Percentiles rank a stretch among this genome's conserved stretches.
phyloP scores from a whole-genome alignment of 108 stramenopile species.

The Parietichytrium sp. region DNA sequence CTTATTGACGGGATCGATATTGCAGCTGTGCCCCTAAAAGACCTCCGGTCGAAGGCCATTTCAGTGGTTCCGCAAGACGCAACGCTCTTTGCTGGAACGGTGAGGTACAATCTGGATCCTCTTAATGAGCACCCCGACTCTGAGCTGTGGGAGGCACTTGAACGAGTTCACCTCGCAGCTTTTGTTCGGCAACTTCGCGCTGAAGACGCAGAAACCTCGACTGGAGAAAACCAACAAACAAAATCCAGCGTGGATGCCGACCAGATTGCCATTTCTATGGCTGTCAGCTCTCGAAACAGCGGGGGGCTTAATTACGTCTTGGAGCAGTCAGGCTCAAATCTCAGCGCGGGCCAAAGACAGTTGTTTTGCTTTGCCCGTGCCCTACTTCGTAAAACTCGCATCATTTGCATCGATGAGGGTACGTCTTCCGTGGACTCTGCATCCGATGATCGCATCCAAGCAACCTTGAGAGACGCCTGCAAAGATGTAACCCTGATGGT shows the following conservation, averaged over 20 bases:
- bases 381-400: conserved; percentile 79
- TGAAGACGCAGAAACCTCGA: not conserved
- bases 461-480: conserved; percentile 82
- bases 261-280: no score
- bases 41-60: not conserved
- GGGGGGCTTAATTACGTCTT: conserved; percentile 69
- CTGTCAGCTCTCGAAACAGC: no score
- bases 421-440: conserved; percentile 81
- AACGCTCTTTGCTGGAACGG: conserved; percentile 40
- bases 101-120: conserved; percentile 49
- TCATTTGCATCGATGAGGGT: conserved; percentile 90
- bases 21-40: not conserved
- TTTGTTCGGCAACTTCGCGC: not conserved
- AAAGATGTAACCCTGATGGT: conserved; percentile 83
- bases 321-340: conserved; percentile 83
- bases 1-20: conserved; percentile 38
- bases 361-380: conserved; percentile 90
- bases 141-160: conserved; percentile 41
- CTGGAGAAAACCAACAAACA: not conserved
- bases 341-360: conserved; percentile 85
- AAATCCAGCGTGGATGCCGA: no score
- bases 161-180: conserved; percentile 21
- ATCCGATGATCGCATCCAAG: conserved; percentile 82
- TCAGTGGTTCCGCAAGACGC: conserved; percentile 42
- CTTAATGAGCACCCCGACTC: conserved; percentile 44